Evolutionary conservation across 176 grass and related monocot species (phyloP).

Genomic region (Oryza longistaminata): DNA sequence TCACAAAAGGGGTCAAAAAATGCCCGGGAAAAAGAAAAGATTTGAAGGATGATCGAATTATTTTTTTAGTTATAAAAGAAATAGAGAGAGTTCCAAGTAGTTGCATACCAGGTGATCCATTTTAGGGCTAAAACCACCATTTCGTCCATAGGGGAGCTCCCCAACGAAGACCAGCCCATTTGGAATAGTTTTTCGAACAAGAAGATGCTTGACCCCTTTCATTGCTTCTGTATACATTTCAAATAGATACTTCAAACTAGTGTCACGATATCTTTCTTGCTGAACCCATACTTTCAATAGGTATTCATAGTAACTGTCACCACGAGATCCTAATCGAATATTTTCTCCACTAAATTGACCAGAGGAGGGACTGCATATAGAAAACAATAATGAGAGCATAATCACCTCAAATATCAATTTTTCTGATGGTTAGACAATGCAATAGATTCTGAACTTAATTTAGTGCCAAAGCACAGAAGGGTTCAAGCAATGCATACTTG

Average conservation of each 20-base stretch:
- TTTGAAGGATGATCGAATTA: background rate
- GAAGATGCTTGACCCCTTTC: slow-evolving; percentile 89
- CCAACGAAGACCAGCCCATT: slow-evolving; percentile 93
- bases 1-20: slow-evolving; percentile 1
- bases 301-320: slow-evolving; percentile 99
- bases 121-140: slow-evolving; percentile 85
- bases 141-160: slow-evolving; percentile 78
- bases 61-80: background rate
- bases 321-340: slow-evolving; percentile 92
- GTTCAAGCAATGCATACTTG: slow-evolving; percentile 50
- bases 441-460: slow-evolving; percentile 16
- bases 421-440: slow-evolving; percentile 21
- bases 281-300: slow-evolving; percentile 96
- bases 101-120: slow-evolving; percentile 98
- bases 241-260: slow-evolving; percentile 75
- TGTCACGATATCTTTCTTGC: slow-evolving; percentile 59
- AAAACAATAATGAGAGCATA: slow-evolving; percentile 37
- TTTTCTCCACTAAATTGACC: slow-evolving; percentile 95
- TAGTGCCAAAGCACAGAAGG: slow-evolving; percentile 12
- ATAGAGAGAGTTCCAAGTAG: background rate
- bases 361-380: slow-evolving; percentile 68
- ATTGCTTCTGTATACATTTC: slow-evolving; percentile 93
- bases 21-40: slow-evolving; percentile 2
- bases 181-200: slow-evolving; percentile 88
- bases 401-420: slow-evolving; percentile 17